phyloP scores from a whole-genome alignment of 306 rosid species.

The Amphicarpaea edgeworthii region DNA sequence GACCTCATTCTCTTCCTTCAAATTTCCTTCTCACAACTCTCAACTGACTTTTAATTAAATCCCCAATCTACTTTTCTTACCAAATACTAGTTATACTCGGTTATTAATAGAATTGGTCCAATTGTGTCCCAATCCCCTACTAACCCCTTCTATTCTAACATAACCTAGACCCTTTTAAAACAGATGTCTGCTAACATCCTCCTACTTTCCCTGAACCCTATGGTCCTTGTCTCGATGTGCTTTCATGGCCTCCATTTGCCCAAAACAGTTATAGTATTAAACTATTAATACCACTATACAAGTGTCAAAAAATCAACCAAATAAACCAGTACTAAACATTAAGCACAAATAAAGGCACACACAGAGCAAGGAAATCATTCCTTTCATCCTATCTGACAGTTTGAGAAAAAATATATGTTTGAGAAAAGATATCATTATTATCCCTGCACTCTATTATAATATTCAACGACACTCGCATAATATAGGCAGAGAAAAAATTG shows the following conservation, averaged over 20 bases:
- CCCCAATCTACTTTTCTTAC: not conserved
- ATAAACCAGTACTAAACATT: not conserved
- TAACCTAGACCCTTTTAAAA: not conserved
- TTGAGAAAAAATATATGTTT: too few species aligned
- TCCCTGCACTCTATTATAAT: not conserved
- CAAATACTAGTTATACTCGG: not conserved
- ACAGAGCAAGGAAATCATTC: not conserved
- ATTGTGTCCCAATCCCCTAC: not conserved
- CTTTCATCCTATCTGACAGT: not conserved
- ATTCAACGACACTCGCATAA: not conserved
- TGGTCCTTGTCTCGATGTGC: not conserved
- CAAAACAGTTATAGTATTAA: constrained; percentile 1
- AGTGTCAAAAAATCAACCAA: not conserved
- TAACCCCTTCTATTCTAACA: constrained; percentile 2
- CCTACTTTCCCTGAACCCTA: not conserved
- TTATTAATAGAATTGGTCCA: not conserved
- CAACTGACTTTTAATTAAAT: not conserved
- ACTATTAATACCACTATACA: not conserved
- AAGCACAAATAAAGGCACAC: not conserved
- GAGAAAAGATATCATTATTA: constrained; percentile 1
- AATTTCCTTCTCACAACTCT: not conserved
- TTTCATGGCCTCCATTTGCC: not conserved
- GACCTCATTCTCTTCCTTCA: not conserved
- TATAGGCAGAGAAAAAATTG: constrained; percentile 6
- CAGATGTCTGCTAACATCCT: not conserved